Evolutionary conservation across 1,284 basidiomycete genomes (phyloP), one percentile per base, ranked within the genome.

Genomic region (Ceratobasidium sp.): DNA sequence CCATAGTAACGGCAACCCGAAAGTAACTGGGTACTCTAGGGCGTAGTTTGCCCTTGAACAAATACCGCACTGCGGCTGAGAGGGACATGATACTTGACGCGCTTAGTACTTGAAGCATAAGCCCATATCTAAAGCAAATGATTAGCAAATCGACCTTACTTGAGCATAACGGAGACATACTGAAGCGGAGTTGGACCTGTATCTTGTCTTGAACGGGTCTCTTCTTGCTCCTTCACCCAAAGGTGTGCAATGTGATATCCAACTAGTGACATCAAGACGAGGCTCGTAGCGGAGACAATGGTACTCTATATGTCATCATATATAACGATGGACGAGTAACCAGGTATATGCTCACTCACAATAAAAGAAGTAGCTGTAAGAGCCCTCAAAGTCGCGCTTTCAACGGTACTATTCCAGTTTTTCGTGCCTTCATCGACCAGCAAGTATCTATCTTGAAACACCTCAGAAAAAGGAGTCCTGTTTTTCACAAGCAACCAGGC

Each of bases 111-210:
- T 44, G 39, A 12, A 66, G 63, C 63, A 66, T n/a, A 4, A 33
- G 33, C 33, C 33, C 33, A 33, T 33, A 33, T 33, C 33, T 33
- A 33, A 33, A 4, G 33, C 33, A 33, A 33, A 33, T 2, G 1
- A 33, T 33, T 33, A 33, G 33, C 33, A 33, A 33, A 33, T 33
- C 33, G 33, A 33, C 33, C 33, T 46, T 66, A 12, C 15, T n/a
- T 20, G 42, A 12, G 33, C 3, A 23, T 15, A 40, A 66, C 4
- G 26, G 44, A 44, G 26, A 44, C 63, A 3, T 5, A 66, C 63
- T 66, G 63, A 42, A 66, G 63, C 20, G 63, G 63, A 44, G 63
- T 66, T 6, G 63, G 63, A 20, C 63, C 63, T 3, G 28, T 60
- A 40, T 12, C 33, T 28, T 20, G 26, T 7, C 20, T 7, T 20